These are phyloP conservation scores for Apiospora malaysiana DNA, from an alignment of 2,329 filamentous ascomycete genomes.

Conservation along the genomic window DNA sequence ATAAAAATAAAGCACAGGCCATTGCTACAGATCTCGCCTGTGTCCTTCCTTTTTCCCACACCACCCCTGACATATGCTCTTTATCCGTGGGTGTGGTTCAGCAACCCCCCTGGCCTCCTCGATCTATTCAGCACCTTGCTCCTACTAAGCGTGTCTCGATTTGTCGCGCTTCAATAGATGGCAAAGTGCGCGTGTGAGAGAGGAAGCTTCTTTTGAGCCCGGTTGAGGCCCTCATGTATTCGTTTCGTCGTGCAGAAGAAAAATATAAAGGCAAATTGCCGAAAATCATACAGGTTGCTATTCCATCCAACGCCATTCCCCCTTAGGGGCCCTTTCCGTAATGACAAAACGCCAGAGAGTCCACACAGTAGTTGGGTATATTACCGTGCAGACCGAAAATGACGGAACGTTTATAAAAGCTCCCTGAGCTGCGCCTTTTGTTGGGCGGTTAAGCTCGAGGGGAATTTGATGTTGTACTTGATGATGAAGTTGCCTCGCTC, in stretches of 20 bases:
- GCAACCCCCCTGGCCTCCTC: neutral
- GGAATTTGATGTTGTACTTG: conserved; percentile 92
- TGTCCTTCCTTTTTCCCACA: neutral
- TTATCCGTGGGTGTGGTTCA: neutral
- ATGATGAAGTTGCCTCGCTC: conserved; percentile 88
- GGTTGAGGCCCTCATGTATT: neutral
- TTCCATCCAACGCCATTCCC: conserved; percentile 9
- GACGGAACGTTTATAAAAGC: conserved; percentile 63
- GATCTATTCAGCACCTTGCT: neutral
- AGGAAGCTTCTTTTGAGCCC: neutral
- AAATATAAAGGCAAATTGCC: neutral
- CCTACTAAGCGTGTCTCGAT: neutral
- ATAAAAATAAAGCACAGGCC: neutral
- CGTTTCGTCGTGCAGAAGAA: conserved; percentile 14
- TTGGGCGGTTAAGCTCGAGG: conserved; percentile 72
- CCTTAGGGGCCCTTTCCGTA: neutral
- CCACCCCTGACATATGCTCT: neutral
- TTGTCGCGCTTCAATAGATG: neutral
- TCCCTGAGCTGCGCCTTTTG: conserved; percentile 85
- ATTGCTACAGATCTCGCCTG: conserved; percentile 9
- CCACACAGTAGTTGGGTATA: neutral
- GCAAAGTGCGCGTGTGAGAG: neutral
- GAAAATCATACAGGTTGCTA: neutral
- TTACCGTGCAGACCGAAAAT: neutral
- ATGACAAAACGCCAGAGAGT: neutral